These are phyloP conservation scores for Verbena officinalis DNA, from an alignment of 257 asterid species.

Conservation along the genomic window DNA sequence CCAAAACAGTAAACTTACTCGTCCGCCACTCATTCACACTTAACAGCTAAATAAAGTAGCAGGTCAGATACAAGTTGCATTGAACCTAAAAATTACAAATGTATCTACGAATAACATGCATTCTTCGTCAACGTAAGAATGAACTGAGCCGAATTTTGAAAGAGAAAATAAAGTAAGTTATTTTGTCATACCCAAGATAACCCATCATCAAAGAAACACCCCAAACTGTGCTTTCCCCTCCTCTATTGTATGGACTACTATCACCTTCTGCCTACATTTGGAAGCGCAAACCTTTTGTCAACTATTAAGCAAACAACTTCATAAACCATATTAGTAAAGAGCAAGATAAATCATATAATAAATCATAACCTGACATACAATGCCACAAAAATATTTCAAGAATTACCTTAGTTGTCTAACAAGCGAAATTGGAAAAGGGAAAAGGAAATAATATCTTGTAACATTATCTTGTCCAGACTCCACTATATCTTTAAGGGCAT, in stretches of 20 bases:
- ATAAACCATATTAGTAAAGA: slow-evolving; percentile 17
- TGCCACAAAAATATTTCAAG: slow-evolving; percentile 5
- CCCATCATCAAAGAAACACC: slow-evolving; percentile 98
- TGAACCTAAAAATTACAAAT: slow-evolving; percentile 4
- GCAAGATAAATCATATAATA: slow-evolving; percentile 20
- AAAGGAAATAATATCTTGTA: slow-evolving; percentile 18
- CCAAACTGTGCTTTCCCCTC: slow-evolving; percentile 97
- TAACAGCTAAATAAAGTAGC: slow-evolving; percentile 7
- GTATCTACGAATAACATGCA: neutral
- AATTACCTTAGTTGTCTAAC: slow-evolving; percentile 15
- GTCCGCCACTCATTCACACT: neutral
- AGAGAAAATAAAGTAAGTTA: slow-evolving; percentile 18
- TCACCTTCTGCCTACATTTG: slow-evolving; percentile 77
- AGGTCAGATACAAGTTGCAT: slow-evolving; percentile 9
- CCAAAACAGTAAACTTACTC: slow-evolving; percentile 12
- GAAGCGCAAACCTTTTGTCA: slow-evolving; percentile 29
- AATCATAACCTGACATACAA: slow-evolving; percentile 5
- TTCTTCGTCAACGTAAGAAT: neutral
- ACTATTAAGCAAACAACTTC: slow-evolving; percentile 18
- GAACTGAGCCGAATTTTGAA: slow-evolving; percentile 14
- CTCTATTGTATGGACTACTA: slow-evolving; percentile 75
- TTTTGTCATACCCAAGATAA: slow-evolving; percentile 86
- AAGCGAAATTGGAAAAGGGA: slow-evolving; percentile 1
- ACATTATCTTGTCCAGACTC: slow-evolving; percentile 18
- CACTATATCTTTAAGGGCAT: neutral